These are phyloP conservation scores for Groenewaldozyma tartarivorans DNA, from an alignment of 805 yeast species.

Conservation along the genomic window DNA sequence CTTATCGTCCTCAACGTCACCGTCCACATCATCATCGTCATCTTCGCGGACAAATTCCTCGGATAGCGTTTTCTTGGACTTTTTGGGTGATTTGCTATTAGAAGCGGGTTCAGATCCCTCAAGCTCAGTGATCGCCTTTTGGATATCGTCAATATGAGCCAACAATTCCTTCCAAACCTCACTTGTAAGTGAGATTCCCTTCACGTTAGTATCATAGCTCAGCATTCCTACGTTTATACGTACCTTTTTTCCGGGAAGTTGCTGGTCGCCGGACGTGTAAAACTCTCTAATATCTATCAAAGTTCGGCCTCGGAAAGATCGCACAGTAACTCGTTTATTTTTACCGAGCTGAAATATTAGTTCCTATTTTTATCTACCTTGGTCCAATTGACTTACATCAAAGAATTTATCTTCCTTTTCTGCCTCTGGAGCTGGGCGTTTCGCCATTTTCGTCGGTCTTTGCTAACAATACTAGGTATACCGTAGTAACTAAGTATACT, in stretches of 20 bases:
- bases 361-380: background rate
- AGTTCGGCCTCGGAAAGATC: constrained; percentile 55
- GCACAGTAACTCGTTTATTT: constrained; percentile 63
- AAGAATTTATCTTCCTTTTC: background rate
- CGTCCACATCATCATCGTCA: constrained; percentile 5
- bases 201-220: constrained; percentile 1
- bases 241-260: constrained; percentile 73
- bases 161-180: constrained; percentile 20
- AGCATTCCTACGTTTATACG: constrained; percentile 9
- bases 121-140: constrained; percentile 16
- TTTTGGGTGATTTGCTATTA: background rate
- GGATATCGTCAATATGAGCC: constrained; percentile 13
- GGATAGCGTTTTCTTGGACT: background rate
- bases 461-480: too few relatives aligned
- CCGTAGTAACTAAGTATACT: too few relatives aligned
- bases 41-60: background rate
- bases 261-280: constrained; percentile 48
- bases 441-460: background rate
- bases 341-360: constrained; percentile 34
- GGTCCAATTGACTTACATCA: background rate
- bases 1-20: constrained; percentile 2
- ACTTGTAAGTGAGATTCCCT: constrained; percentile 25
- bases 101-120: constrained; percentile 7
- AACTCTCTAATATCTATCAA: constrained; percentile 80
- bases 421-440: background rate